phyloP scores from a whole-genome alignment of 2,329 filamentous ascomycete species.

The Phaeosphaeriaceae sp. region DNA sequence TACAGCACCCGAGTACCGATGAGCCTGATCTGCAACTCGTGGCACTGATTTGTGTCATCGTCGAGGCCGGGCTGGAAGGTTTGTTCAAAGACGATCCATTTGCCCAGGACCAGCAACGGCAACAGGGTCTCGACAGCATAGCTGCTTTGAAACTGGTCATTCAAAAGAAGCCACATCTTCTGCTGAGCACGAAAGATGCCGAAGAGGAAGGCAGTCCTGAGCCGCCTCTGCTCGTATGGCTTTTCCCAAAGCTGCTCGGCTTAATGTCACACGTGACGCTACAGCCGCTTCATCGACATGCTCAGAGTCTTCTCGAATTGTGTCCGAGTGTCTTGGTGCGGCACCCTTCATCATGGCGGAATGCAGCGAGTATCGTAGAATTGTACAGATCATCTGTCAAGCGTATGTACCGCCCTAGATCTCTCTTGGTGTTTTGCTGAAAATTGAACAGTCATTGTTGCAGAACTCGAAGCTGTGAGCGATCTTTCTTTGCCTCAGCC shows the following conservation, averaged over 20 bases:
- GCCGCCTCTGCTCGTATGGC: slow-evolving; percentile 62
- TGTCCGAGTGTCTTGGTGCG: slow-evolving; percentile 48
- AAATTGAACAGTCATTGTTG: slow-evolving; percentile 53
- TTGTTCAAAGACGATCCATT: slow-evolving; percentile 75
- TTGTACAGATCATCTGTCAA: slow-evolving; percentile 52
- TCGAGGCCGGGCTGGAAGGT: slow-evolving; percentile 78
- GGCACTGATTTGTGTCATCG: slow-evolving; percentile 83
- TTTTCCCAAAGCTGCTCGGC: slow-evolving; percentile 61
- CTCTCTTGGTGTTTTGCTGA: slow-evolving; percentile 7
- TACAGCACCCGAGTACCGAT: slow-evolving; percentile 57
- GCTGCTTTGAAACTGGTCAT: slow-evolving; percentile 79
- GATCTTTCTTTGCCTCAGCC: slow-evolving; percentile 13
- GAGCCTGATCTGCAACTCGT: slow-evolving; percentile 78
- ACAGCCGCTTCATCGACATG: slow-evolving; percentile 49
- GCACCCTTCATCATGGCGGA: slow-evolving; percentile 45
- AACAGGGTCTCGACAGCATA: slow-evolving; percentile 75
- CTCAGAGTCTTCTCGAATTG: slow-evolving; percentile 45
- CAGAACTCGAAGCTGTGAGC: slow-evolving; percentile 49
- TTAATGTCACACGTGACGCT: slow-evolving; percentile 54
- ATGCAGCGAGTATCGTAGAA: slow-evolving; percentile 42
- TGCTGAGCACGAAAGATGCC: slow-evolving; percentile 53
- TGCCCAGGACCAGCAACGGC: slow-evolving; percentile 63
- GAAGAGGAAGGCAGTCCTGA: slow-evolving; percentile 40
- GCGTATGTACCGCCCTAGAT: slow-evolving; percentile 36
- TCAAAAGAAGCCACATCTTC: slow-evolving; percentile 75